These are phyloP conservation scores for Hanseniaspora thailandica DNA, from an alignment of 805 yeast species.

Conservation along the genomic window DNA sequence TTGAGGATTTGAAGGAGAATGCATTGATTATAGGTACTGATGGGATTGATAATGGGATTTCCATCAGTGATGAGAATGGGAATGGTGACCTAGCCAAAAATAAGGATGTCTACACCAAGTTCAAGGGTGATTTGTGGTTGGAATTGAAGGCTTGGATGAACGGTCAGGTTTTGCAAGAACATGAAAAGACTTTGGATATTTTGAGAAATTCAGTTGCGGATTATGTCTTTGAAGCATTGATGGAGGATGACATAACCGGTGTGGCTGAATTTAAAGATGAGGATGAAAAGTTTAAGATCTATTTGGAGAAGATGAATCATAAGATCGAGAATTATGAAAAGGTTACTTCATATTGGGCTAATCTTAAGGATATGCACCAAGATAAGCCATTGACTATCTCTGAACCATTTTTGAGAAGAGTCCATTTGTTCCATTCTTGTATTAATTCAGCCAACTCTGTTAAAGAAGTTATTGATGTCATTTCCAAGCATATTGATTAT, in stretches of 20 bases:
- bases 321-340: constrained; percentile 52
- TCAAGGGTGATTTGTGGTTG: constrained; percentile 71
- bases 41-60: not conserved
- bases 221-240: constrained; percentile 54
- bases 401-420: constrained; percentile 48
- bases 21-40: constrained; percentile 21
- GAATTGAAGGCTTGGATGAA: constrained; percentile 73
- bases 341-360: constrained; percentile 69
- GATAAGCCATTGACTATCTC: constrained; percentile 65
- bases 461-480: not conserved
- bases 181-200: constrained; percentile 53
- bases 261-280: constrained; percentile 12
- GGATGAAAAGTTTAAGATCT: not conserved
- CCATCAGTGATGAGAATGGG: constrained; percentile 30
- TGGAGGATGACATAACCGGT: constrained; percentile 36
- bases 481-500: not conserved
- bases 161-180: constrained; percentile 72
- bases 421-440: constrained; percentile 42
- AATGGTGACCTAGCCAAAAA: constrained; percentile 30
- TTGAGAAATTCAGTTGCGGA: constrained; percentile 58
- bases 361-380: constrained; percentile 59
- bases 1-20: constrained; percentile 37
- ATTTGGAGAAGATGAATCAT: constrained; percentile 30
- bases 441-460: not conserved
- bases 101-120: constrained; percentile 24